phyloP scores from a whole-genome alignment of 2,329 filamentous ascomycete species.

The Cadophora gregata region DNA sequence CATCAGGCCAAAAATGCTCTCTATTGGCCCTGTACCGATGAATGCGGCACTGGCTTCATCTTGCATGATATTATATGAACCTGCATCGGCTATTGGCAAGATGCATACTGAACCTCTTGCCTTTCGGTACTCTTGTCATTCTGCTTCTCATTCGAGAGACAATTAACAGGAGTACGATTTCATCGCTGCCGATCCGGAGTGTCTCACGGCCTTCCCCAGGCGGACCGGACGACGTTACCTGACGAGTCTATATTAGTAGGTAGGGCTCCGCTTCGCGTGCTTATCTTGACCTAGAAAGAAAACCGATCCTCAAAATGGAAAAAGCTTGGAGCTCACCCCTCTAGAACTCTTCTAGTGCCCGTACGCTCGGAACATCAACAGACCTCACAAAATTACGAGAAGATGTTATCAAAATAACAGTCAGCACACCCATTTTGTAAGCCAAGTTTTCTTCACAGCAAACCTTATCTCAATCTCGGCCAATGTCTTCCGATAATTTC shows the following conservation, averaged over 20 bases:
- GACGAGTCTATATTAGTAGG: not conserved
- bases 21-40: not conserved
- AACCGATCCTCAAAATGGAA: constrained; percentile 1
- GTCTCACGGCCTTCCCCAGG: constrained; percentile 5
- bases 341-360: not conserved
- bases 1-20: not conserved
- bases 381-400: not conserved
- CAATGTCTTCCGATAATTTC: not conserved
- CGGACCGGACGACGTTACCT: not conserved
- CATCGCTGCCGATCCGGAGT: not conserved
- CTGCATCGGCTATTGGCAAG: not conserved
- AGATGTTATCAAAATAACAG: not conserved
- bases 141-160: not conserved
- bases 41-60: not conserved
- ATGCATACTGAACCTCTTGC: not conserved
- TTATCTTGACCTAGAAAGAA: not conserved
- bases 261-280: not conserved
- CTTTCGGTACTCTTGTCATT: not conserved
- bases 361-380: constrained; percentile 3
- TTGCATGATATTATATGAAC: not conserved
- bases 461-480: not conserved
- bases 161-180: not conserved
- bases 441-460: not conserved
- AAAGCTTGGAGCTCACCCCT: not conserved
- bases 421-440: not conserved